Conservation (phyloP, 164 flowering plant genomes). For the Paratinospora sagittata region DNA sequence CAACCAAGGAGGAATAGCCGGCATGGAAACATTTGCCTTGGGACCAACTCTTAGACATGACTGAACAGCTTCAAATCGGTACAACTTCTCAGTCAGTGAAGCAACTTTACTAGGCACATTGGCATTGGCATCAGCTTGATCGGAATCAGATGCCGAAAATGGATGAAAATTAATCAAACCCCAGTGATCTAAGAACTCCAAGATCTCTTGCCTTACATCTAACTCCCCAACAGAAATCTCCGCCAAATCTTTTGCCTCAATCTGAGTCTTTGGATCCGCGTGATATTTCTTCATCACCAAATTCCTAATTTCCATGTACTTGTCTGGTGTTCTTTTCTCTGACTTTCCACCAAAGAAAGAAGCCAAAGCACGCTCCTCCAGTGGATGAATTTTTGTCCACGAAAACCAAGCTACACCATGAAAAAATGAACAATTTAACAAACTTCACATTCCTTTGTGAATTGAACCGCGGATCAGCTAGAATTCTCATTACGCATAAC, state of each 20-base stretch:
- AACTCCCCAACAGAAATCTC: conserved; percentile 61
- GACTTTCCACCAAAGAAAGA: conserved; percentile 81
- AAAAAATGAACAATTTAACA: conserved; percentile 1
- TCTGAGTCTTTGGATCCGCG: conserved; percentile 41
- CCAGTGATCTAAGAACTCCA: conserved; percentile 94
- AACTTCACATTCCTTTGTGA: not conserved
- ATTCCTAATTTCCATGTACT: conserved; percentile 78
- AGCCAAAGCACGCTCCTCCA: conserved; percentile 63
- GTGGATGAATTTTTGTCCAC: conserved; percentile 71
- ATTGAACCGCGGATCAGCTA: not conserved
- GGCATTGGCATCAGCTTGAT: conserved; percentile 25
- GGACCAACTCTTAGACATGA: conserved; percentile 30
- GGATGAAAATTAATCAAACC: conserved; percentile 97
- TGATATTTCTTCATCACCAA: conserved; percentile 78
- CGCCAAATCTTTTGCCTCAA: conserved; percentile 61
- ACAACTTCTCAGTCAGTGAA: conserved; percentile 58
- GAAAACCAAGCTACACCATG: conserved; percentile 80
- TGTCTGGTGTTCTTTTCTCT: conserved; percentile 51
- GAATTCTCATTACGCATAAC: not conserved
- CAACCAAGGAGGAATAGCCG: conserved; percentile 45
- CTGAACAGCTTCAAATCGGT: conserved; percentile 55
- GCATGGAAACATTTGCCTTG: conserved; percentile 29
- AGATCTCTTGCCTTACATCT: conserved; percentile 73
- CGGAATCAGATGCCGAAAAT: conserved; percentile 41
- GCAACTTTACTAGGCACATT: conserved; percentile 29